Conservation (phyloP, 441 rosid species). For the Raphanus hybrid region DNA sequence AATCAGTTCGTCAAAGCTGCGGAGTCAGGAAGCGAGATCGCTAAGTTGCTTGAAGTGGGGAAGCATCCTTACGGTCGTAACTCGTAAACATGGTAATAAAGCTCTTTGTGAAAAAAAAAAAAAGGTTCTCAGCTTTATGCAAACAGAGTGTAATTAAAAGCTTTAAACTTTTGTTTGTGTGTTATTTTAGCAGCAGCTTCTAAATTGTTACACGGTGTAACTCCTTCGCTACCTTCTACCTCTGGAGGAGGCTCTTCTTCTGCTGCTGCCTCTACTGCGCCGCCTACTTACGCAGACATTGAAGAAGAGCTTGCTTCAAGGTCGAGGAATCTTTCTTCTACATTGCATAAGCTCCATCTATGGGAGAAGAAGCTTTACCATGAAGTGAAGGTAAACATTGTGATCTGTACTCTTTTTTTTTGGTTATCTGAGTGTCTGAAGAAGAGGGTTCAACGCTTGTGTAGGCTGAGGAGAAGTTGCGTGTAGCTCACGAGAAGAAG, state of each 20-base stretch:
- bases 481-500: constrained; percentile 72
- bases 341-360: constrained; percentile 77
- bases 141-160: constrained; percentile 6
- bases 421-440: background rate
- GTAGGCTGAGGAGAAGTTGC: constrained; percentile 90
- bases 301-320: constrained; percentile 76
- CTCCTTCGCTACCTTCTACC: constrained; percentile 61
- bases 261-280: constrained; percentile 24
- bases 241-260: constrained; percentile 48
- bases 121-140: constrained; percentile 7
- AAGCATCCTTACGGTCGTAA: constrained; percentile 78
- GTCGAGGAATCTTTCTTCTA: constrained; percentile 82
- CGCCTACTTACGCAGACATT: constrained; percentile 53
- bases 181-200: constrained; percentile 50
- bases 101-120: background rate
- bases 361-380: constrained; percentile 96
- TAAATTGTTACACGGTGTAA: constrained; percentile 69
- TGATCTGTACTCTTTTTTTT: constrained; percentile 1
- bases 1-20: constrained; percentile 79
- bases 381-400: constrained; percentile 79
- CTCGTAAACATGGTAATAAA: constrained; percentile 71
- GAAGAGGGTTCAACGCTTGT: constrained; percentile 19
- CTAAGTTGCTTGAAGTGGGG: constrained; percentile 87
- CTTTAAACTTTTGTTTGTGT: background rate
- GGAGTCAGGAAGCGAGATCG: constrained; percentile 78